Percentiles rank a stretch among this genome's conserved stretches.
These are phyloP conservation scores for Lathyrus tuberosus DNA, from an alignment of 306 rosid genomes.

Conservation along the genomic window DNA sequence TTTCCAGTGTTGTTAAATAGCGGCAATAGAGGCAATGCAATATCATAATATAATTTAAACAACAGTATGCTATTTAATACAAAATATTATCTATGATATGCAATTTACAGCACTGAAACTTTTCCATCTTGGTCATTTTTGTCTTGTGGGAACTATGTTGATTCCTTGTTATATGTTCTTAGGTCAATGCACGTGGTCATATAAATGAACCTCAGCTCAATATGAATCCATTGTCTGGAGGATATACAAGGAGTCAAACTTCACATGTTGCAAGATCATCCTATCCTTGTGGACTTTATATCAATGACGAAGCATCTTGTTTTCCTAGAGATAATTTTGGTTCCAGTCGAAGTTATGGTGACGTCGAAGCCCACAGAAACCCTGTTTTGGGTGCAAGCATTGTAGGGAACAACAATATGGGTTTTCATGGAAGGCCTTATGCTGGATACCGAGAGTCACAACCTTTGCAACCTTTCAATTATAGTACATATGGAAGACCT, in stretches of 20 bases:
- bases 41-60: too few species aligned
- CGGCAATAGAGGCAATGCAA: too few species aligned
- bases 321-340: slow-evolving; percentile 33
- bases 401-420: slow-evolving; percentile 9
- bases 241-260: slow-evolving; percentile 35
- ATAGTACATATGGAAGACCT: slow-evolving; percentile 19
- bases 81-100: too few species aligned
- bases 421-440: slow-evolving; percentile 27
- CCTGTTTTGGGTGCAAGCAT: slow-evolving; percentile 14
- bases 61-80: too few species aligned
- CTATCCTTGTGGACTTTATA: slow-evolving; percentile 29
- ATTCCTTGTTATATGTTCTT: too few species aligned
- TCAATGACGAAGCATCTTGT: slow-evolving; percentile 26
- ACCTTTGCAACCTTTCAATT: background rate
- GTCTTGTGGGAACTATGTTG: too few species aligned
- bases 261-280: slow-evolving; percentile 32
- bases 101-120: too few species aligned
- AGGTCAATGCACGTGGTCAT: too few species aligned
- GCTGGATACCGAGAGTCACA: slow-evolving; percentile 19
- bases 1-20: too few species aligned
- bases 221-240: too few species aligned
- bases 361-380: slow-evolving; percentile 10
- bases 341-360: slow-evolving; percentile 25
- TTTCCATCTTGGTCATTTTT: too few species aligned
- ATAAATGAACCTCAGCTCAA: too few species aligned